Percentiles rank a stretch among this genome's conserved stretches.
Conservation (phyloP, 2,329 filamentous ascomycete genomes). For the Penicillium brevicompactum region DNA sequence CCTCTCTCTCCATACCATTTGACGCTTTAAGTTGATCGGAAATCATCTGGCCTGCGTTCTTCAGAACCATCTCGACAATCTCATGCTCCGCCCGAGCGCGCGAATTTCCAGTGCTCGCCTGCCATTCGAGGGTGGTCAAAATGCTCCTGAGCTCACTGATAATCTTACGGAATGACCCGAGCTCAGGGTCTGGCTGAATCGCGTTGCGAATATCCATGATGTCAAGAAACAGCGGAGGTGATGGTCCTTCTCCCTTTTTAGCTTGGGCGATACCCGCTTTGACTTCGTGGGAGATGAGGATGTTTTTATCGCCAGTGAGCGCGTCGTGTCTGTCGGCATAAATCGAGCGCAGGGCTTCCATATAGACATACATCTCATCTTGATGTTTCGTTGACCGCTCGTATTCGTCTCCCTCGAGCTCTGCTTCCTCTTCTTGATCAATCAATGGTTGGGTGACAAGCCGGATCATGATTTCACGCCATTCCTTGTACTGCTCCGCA, state of each 20-base stretch:
- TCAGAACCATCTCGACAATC: slow-evolving; percentile 66
- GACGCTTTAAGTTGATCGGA: slow-evolving; percentile 56
- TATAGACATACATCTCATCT: slow-evolving; percentile 85
- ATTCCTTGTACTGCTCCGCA: slow-evolving; percentile 69
- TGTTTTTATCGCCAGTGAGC: slow-evolving; percentile 75
- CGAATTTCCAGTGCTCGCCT: slow-evolving; percentile 55
- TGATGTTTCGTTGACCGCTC: slow-evolving; percentile 83
- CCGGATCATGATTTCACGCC: slow-evolving; percentile 72
- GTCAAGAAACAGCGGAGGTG: slow-evolving; percentile 63
- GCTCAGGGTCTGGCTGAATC: slow-evolving; percentile 48
- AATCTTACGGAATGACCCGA: slow-evolving; percentile 69
- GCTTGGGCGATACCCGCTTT: slow-evolving; percentile 64
- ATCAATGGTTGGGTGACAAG: slow-evolving; percentile 75
- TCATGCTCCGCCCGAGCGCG: slow-evolving; percentile 64
- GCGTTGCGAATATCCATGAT: slow-evolving; percentile 50
- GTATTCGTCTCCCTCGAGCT: slow-evolving; percentile 87
- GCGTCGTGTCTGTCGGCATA: slow-evolving; percentile 78
- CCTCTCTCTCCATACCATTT: slow-evolving; percentile 60
- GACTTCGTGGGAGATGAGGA: slow-evolving; percentile 73
- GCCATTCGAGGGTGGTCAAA: slow-evolving; percentile 60
- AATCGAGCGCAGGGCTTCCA: slow-evolving; percentile 73
- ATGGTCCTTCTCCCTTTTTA: slow-evolving; percentile 66
- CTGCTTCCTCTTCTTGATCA: slow-evolving; percentile 75
- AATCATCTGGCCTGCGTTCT: slow-evolving; percentile 57
- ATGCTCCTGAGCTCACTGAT: slow-evolving; percentile 71